Evolutionary conservation across 2,329 filamentous ascomycete genomes (phyloP).

Genomic region (Cercospora beticola): DNA sequence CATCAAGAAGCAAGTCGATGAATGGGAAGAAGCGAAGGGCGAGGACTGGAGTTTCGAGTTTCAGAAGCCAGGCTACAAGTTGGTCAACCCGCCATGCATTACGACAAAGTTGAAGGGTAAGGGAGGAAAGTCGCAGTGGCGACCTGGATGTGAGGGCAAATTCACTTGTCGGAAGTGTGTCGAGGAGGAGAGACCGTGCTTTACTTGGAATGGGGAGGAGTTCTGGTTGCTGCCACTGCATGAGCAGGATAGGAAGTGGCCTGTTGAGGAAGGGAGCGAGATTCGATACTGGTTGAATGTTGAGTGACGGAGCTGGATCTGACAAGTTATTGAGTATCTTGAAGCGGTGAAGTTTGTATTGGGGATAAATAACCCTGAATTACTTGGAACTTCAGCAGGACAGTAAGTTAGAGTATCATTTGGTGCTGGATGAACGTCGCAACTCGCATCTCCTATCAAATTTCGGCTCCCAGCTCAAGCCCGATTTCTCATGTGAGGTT

Average conservation of each 20-base stretch:
- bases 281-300: conserved; percentile 32
- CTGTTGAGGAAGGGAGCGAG: conserved; percentile 26
- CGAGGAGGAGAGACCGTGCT: conserved; percentile 23
- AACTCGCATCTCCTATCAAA: background rate
- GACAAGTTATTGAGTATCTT: background rate
- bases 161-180: conserved; percentile 33
- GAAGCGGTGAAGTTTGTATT: background rate
- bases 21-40: conserved; percentile 29
- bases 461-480: background rate
- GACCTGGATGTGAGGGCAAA: conserved; percentile 25
- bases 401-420: background rate
- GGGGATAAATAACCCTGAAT: background rate
- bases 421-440: background rate
- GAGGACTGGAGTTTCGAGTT: conserved; percentile 29
- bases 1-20: conserved; percentile 18
- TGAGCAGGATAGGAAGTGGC: conserved; percentile 26
- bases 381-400: background rate
- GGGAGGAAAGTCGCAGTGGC: conserved; percentile 26
- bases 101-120: conserved; percentile 26
- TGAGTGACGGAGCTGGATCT: conserved; percentile 7
- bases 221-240: conserved; percentile 34
- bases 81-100: conserved; percentile 22
- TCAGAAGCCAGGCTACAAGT: conserved; percentile 17
- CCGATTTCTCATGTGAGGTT: background rate
- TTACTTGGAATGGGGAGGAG: conserved; percentile 28